Conservation (phyloP, 2,329 filamentous ascomycete genomes). For the Apiospora aurea region DNA sequence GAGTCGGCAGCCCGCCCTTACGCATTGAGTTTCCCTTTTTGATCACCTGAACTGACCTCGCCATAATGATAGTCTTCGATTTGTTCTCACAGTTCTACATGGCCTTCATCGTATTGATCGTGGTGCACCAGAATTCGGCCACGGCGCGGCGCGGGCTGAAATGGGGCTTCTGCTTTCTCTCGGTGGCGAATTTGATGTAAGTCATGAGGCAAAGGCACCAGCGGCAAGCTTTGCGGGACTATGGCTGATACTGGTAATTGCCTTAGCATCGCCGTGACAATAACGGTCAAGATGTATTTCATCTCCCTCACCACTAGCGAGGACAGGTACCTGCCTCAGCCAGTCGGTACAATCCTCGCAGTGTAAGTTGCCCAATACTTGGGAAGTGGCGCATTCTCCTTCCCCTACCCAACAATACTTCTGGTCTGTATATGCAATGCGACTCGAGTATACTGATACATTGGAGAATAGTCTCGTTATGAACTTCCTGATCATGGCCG, state of each 20-base stretch:
- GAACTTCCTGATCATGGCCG: slow-evolving; percentile 46
- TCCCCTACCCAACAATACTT: no score
- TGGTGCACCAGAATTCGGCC: slow-evolving; percentile 37
- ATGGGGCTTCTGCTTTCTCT: slow-evolving; percentile 46
- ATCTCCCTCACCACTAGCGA: neutral
- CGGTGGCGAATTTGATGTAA: slow-evolving; percentile 40
- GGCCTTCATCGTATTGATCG: slow-evolving; percentile 43
- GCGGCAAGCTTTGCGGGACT: neutral
- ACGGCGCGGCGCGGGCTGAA: slow-evolving; percentile 37
- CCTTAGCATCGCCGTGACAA: neutral
- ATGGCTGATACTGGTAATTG: neutral
- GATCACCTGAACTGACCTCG: neutral
- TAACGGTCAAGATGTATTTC: slow-evolving; percentile 10
- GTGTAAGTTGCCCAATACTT: slow-evolving; percentile 3
- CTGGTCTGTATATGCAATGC: neutral
- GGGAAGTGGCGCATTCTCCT: neutral
- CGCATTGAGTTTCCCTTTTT: no score
- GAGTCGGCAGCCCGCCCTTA: slow-evolving; percentile 16
- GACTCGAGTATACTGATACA: neutral
- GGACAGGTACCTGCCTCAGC: neutral
- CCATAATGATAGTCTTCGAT: slow-evolving; percentile 39
- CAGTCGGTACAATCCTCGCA: neutral
- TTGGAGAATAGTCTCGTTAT: slow-evolving; percentile 41
- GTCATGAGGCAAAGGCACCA: slow-evolving; percentile 25
- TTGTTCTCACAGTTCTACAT: slow-evolving; percentile 47